Conservation (phyloP, 108 stramenopile species). For the Asterionellopsis glacialis region DNA sequence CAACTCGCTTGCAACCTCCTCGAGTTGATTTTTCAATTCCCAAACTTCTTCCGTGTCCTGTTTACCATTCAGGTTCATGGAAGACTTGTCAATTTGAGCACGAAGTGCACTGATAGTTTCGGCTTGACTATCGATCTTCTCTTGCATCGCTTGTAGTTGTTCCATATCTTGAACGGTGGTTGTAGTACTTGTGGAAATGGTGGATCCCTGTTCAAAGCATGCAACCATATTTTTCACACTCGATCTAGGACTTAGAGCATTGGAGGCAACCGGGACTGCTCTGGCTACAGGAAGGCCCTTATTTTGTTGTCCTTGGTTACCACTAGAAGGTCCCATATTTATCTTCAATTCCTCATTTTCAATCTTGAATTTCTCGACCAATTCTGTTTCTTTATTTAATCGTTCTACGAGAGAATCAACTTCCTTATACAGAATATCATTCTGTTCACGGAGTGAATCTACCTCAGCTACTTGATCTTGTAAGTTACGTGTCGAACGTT, state of each 20-base stretch:
- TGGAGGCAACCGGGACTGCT: background rate
- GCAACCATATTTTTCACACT: constrained; percentile 7
- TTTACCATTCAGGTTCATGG: too few relatives aligned
- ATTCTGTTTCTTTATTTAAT: constrained; percentile 11
- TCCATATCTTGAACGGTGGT: too few relatives aligned
- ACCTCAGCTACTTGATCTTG: constrained; percentile 18
- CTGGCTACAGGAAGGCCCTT: background rate
- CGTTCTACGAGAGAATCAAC: constrained; percentile 1
- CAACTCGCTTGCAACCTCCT: constrained; percentile 6
- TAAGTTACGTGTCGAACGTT: constrained; percentile 18
- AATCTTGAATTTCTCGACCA: constrained; percentile 9
- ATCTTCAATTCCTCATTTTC: constrained; percentile 11
- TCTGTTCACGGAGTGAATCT: constrained; percentile 3
- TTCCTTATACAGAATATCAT: constrained; percentile 8
- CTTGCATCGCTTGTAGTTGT: too few relatives aligned
- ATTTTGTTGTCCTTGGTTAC: background rate
- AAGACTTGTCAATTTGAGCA: constrained; percentile 2
- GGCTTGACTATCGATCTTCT: background rate
- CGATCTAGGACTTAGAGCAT: background rate
- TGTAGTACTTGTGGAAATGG: too few relatives aligned
- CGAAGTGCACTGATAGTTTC: constrained; percentile 1
- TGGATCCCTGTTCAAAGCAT: constrained; percentile 7
- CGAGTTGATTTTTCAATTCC: constrained; percentile 10
- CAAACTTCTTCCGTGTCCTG: constrained; percentile 1
- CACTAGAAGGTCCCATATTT: constrained; percentile 2